These are phyloP conservation scores for Jatropha podagrica DNA, from an alignment of 441 rosid genomes.

Conservation along the genomic window DNA sequence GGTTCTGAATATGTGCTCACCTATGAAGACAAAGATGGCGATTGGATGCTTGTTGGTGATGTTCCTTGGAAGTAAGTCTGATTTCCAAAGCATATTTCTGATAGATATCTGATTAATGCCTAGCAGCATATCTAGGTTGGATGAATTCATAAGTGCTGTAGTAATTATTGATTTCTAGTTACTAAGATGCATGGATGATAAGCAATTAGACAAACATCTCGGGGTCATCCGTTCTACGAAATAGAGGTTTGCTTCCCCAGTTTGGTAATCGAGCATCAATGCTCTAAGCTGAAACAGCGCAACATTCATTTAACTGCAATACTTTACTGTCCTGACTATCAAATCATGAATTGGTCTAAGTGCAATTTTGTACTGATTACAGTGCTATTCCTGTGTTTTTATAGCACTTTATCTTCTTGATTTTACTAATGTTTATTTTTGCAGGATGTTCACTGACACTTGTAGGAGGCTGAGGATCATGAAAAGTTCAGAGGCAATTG, in stretches of 20 bases:
- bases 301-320: background rate
- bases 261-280: too few species aligned
- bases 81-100: conserved; percentile 5
- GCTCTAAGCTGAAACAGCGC: too few species aligned
- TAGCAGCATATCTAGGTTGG: background rate
- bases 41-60: conserved; percentile 92
- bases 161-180: background rate
- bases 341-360: background rate
- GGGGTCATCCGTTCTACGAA: background rate
- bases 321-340: background rate
- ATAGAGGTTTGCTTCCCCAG: background rate
- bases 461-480: conserved; percentile 74
- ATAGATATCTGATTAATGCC: background rate
- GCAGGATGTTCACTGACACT: conserved; percentile 65
- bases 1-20: conserved; percentile 82
- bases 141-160: background rate
- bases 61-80: conserved; percentile 89
- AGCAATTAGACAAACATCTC: background rate
- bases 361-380: background rate
- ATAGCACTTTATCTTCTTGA: background rate
- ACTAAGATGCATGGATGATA: background rate
- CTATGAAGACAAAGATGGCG: conserved; percentile 81
- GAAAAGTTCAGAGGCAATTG: conserved; percentile 79
- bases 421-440: conserved; percentile 12
- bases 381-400: background rate